Evolutionary conservation across 169 alveolate species (phyloP), one percentile per base, ranked within the genome.

Genomic region (Eimeria necatrix): DNA sequence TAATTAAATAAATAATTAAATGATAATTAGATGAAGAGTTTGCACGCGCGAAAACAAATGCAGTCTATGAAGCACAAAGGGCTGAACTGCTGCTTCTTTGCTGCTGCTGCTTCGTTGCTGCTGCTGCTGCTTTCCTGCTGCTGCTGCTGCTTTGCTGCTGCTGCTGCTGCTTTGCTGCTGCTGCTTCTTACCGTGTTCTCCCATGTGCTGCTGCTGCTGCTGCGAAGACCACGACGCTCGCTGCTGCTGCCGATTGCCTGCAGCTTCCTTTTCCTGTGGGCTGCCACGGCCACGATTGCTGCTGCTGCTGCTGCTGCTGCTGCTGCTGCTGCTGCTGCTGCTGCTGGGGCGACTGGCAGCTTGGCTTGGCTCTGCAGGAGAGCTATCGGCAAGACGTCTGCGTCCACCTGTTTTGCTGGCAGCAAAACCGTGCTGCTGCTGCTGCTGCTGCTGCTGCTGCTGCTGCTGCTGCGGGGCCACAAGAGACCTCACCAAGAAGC

Each of bases 371-470:
- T 8, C 64, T 56, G 64, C 64, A 9, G 64, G 14, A 9, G 14
- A 8, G 8, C 20, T 14, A 56, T 8, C 64, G 14, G 64, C 64
- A 56, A 56, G 20, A 14, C 64, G 64, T 8, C 8, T 14, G 64
- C 20, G 8, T 56, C 14, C 14, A 56, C 14, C 64, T 8, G 20
- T 56, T 56, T 14, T 56, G 64, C 20, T 9, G 64, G 64, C 64
- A 56, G 64, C 64, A 56, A n/a, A n/a, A n/a, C n/a, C n/a, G n/a
- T n/a, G 64, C 64, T 56, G 64, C 64, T 56, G 64, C 64, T 14
- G 20, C 64, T 56, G 64, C 14, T 14, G 20, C 20, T 14, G 20
- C 14, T 56, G 8, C 64, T 56, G 64, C 64, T 9, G 8, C 8
- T 9, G 14, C 64, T 56, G 64, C 64, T 56, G 64, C 64, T n/a